These are phyloP conservation scores for Pseudohalonectria lignicola DNA, from an alignment of 2,329 filamentous ascomycete genomes.

Conservation along the genomic window DNA sequence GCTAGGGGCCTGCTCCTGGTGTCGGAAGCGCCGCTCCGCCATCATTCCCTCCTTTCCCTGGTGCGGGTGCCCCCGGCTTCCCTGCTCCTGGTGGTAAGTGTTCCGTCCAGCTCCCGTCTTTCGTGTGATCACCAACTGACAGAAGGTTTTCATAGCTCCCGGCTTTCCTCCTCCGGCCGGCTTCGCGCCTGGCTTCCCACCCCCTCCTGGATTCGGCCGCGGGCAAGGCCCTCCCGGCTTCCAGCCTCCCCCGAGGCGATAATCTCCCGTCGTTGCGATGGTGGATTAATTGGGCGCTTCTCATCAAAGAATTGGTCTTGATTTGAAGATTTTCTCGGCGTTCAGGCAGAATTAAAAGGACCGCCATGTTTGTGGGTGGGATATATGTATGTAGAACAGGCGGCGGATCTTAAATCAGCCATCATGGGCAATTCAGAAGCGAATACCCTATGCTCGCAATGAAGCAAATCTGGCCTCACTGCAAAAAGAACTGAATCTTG, in stretches of 20 bases:
- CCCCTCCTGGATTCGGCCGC: slow-evolving; percentile 46
- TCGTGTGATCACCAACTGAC: too few relatives aligned
- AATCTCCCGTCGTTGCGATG: too few relatives aligned
- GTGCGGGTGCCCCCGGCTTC: slow-evolving; percentile 39
- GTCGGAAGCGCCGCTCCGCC: slow-evolving; percentile 65
- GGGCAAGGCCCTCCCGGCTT: slow-evolving; percentile 59
- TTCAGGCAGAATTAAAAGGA: not conserved
- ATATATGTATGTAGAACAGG: too few relatives aligned
- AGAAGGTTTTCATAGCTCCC: slow-evolving; percentile 9
- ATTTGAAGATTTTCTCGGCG: slow-evolving; percentile 5
- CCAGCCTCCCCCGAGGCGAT: slow-evolving; percentile 59
- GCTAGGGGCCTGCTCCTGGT: slow-evolving; percentile 68
- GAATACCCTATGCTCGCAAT: too few relatives aligned
- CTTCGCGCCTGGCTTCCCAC: slow-evolving; percentile 33
- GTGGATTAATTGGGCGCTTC: too few relatives aligned
- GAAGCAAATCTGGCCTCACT: too few relatives aligned
- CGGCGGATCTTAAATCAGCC: too few relatives aligned
- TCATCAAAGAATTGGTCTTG: slow-evolving; percentile 7
- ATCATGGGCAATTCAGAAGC: too few relatives aligned
- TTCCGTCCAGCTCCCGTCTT: too few relatives aligned
- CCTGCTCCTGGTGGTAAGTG: slow-evolving; percentile 45
- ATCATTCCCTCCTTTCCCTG: slow-evolving; percentile 42
- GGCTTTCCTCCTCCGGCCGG: slow-evolving; percentile 21
- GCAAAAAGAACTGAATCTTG: too few relatives aligned
- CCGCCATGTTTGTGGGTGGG: too few relatives aligned